Conservation (phyloP, 495 filamentous ascomycete genomes). For the Penicillium alfredii region DNA sequence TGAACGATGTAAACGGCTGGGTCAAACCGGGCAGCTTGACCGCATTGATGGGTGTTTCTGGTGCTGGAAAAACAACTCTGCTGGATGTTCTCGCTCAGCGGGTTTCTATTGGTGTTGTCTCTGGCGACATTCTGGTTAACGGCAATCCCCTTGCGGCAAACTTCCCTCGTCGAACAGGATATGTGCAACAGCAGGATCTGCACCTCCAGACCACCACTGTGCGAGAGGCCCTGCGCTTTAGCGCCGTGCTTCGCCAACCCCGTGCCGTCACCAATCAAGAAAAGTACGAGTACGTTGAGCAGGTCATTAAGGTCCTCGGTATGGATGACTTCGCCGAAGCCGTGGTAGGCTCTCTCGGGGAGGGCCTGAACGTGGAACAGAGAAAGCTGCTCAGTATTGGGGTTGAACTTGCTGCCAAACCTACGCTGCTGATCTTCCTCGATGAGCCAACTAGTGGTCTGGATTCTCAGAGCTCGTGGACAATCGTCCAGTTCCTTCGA, state of each 20-base stretch:
- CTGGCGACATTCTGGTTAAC: constrained; percentile 47
- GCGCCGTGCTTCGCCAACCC: constrained; percentile 78
- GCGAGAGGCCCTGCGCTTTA: constrained; percentile 75
- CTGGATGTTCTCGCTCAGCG: constrained; percentile 54
- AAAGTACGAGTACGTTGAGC: constrained; percentile 43
- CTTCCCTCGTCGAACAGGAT: constrained; percentile 88
- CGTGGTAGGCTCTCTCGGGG: constrained; percentile 35
- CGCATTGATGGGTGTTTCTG: constrained; percentile 54
- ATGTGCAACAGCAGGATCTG: constrained; percentile 89
- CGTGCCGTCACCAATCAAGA: constrained; percentile 31
- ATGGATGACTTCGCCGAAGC: constrained; percentile 41
- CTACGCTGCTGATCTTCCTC: constrained; percentile 76
- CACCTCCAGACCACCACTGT: constrained; percentile 83
- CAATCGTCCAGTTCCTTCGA: constrained; percentile 69
- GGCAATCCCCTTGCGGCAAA: constrained; percentile 52
- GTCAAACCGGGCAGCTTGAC: constrained; percentile 62
- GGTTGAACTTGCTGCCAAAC: constrained; percentile 84
- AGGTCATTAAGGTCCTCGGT: constrained; percentile 42
- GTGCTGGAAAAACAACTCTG: constrained; percentile 61
- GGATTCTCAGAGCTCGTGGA: constrained; percentile 81
- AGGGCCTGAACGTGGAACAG: constrained; percentile 82
- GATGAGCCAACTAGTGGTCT: constrained; percentile 89
- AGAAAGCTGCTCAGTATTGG: constrained; percentile 83
- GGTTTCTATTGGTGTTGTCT: constrained; percentile 43
- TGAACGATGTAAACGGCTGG: constrained; percentile 57